These are phyloP conservation scores for cucumber (Cucumis sativus) DNA, from an alignment of 306 rosid species.

Conservation along the genomic window DNA sequence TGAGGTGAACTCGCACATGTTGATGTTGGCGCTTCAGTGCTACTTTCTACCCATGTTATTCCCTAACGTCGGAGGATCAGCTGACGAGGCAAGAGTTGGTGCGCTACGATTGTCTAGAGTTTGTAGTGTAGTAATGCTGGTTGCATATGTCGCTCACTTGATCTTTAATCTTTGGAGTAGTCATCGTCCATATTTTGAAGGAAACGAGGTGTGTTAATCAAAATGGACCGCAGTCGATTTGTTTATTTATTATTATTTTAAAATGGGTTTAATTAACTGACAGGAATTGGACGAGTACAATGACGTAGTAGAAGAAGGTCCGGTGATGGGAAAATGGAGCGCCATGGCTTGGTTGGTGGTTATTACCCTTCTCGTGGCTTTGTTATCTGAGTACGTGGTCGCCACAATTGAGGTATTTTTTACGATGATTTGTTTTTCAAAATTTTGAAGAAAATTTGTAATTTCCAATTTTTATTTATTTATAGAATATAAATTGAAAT, in stretches of 20 bases:
- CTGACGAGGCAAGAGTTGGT: conserved; percentile 2
- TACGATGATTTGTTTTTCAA: no score
- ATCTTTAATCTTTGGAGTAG: conserved; percentile 48
- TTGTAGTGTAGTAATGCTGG: conserved; percentile 59
- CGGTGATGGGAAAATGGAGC: conserved; percentile 73
- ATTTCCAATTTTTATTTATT: no score
- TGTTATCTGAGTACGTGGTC: conserved; percentile 81
- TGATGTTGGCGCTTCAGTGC: conserved; percentile 58
- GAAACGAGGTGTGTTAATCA: conserved; percentile 24
- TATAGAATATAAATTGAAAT: not conserved
- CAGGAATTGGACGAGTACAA: conserved; percentile 31
- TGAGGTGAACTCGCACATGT: conserved; percentile 67
- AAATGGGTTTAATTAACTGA: not conserved
- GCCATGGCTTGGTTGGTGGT: conserved; percentile 60
- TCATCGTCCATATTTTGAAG: conserved; percentile 63
- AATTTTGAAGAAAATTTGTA: no score
- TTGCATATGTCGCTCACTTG: conserved; percentile 48
- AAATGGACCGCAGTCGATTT: not conserved
- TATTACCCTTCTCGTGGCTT: conserved; percentile 54
- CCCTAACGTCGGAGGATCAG: conserved; percentile 21
- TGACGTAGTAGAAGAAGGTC: conserved; percentile 25
- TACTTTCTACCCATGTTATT: conserved; percentile 65
- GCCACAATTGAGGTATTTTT: conserved; percentile 62
- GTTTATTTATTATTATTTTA: no score
- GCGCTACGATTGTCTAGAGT: conserved; percentile 57